Base-by-base conservation (phyloP, 805 yeast genomes). In the Hermanozyma aechmeae region DNA sequence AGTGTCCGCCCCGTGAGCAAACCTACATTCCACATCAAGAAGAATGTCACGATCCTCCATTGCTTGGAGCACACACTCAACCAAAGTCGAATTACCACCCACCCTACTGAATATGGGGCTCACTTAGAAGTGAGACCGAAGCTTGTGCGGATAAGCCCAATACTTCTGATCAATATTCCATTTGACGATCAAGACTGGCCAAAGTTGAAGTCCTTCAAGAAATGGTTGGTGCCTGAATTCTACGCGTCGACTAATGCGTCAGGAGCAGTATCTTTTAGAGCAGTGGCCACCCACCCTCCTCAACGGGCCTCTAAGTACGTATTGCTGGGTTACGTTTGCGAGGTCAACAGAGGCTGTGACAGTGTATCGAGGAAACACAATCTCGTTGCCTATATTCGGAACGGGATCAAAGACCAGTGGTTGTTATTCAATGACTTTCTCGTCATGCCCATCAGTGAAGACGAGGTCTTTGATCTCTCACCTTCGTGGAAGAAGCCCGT, bases 401-500 rank as follows among this genome's bases (percentile, higher is more conserved):
- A 73, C 4, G 58, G 53, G 11, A 30, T 39, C 3, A 30, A 27
- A 15, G 65, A 65, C 26, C 48, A 48, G 42, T 92, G 98, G 98
- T 74, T 68, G 45, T 51, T 92, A 47, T 85, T 92, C 51, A 92
- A 92, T 48, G 97, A 92, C 52, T 92, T 89, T 53, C 58, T 92
- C 39, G 97, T 87, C 11, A 71, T 74, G 42, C 77, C 75, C 15
- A 65, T 92, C 1, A 66, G 78, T 1, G 83, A 79, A 41, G 69
- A 67, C 10, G 96, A 92, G 42, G 96, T 82, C 0, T 63, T 86
- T 27, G 73, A 85, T 47, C 54, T 85, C 27, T 58, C 75, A 1
- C 64, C 67, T 27, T 65, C 78, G 61, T 87, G 96, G 95, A 92
- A 92, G 49, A 73, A 73, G 18, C 95, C 96, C 1, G 76, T 80